Base-by-base conservation (phyloP, 2,329 filamentous ascomycete species). In the Cordyceps javanica region DNA sequence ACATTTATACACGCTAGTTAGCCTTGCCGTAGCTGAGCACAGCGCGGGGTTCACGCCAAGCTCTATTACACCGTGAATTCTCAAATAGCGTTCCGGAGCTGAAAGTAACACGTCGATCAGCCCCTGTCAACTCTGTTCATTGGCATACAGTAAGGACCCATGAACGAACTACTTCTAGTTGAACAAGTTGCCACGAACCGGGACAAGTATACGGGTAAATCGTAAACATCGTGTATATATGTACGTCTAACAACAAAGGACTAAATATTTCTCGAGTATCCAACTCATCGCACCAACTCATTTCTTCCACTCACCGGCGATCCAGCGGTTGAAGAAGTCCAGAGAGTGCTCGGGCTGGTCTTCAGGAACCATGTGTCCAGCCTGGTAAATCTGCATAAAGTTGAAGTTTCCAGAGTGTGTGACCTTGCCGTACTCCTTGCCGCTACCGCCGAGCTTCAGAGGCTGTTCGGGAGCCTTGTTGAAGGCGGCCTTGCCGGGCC, bases 401-500 rank as follows among this genome's bases (percentile, higher is more conserved):
- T 57, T 55, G 28, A 61, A 61, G 46, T 57, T 55, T 13, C 54
- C 50, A 11, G 55, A 44, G 26, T 45, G 49, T 3, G 55, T 61
- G 19, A 62, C 26, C 34, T 58, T 58, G 2, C 61, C 61, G 25
- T 61, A 61, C 51, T 61, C 50, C 55, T 53, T 60, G 32, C 75
- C 71, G 59, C 68, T 68, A 52, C 66, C 63, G 34, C 66, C 66
- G 57, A 93, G 79, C 67, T 80, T 82, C 63, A 97, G 85, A 64
- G 88, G 83, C 75, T 89, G 73, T 65, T 89, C 74, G 65, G 86
- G 72, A 54, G 88, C 87, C 62, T 85, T 81, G 70, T 89, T 87
- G 79, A 89, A 99, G 57, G 78, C 81, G 75, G 89, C 84, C 78
- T 96, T 85, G 68, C 92, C 93, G 52, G 87, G 78, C 92, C 94